A percentile compares a stretch with the other conserved stretches of the same genome.
Conservation (phyloP, 2,329 filamentous ascomycete genomes). For the Aspergillus novofumigatus region DNA sequence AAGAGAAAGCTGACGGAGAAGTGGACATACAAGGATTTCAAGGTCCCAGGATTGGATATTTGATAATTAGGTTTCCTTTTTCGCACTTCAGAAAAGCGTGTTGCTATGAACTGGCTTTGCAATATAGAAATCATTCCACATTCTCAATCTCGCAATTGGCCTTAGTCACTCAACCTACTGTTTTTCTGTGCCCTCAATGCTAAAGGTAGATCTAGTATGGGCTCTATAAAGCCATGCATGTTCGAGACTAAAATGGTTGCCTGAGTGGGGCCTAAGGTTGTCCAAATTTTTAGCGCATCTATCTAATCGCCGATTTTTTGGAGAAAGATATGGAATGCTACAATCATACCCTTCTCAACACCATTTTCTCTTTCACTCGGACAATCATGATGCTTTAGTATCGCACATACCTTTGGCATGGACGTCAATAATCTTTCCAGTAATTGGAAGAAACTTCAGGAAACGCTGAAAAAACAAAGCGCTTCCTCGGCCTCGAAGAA, state of each 20-base stretch:
- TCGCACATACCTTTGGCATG: constrained; percentile 28
- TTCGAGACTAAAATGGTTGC: neutral
- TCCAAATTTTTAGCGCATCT: constrained; percentile 16
- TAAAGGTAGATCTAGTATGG: neutral
- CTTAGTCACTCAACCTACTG: neutral
- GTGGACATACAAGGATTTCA: constrained; percentile 96
- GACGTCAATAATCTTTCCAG: constrained; percentile 43
- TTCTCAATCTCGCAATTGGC: neutral
- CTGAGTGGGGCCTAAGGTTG: neutral
- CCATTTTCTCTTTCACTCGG: constrained; percentile 1
- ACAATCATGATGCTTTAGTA: constrained; percentile 20
- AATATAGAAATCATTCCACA: neutral
- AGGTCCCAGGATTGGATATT: constrained; percentile 40
- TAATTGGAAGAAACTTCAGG: constrained; percentile 50
- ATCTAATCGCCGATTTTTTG: neutral
- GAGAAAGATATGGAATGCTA: neutral
- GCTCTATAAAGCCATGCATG: neutral
- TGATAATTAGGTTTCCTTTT: constrained; percentile 18
- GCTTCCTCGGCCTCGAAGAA: constrained; percentile 23
- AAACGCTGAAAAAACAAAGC: constrained; percentile 36
- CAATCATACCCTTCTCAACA: neutral
- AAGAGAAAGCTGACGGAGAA: constrained; percentile 85
- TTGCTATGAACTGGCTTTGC: neutral
- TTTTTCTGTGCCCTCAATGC: neutral
- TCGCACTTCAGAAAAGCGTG: constrained; percentile 1